phyloP scores from a whole-genome alignment of 208 protist genomes.

The Strigomonas oncopelti region DNA sequence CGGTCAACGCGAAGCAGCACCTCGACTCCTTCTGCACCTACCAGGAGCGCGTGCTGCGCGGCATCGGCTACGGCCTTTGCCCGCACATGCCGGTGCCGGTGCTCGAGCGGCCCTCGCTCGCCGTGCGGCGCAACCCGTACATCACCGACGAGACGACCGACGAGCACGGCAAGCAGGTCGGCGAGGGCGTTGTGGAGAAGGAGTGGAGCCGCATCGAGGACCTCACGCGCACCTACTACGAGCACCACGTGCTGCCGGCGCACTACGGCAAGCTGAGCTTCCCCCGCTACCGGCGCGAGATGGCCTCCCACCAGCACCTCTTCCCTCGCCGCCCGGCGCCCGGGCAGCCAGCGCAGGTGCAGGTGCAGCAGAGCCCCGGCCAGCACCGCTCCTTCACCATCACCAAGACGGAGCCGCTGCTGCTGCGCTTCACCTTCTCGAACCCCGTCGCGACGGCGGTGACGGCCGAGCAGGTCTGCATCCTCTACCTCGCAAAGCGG shows the following conservation, averaged over 20 bases:
- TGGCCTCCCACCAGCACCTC: neutral
- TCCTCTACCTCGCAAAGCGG: conserved; percentile 54
- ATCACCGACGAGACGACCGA: conserved; percentile 44
- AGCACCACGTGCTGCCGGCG: conserved; percentile 13
- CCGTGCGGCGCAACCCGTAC: conserved; percentile 52
- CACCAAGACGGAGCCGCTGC: conserved; percentile 54
- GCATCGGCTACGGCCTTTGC: conserved; percentile 50
- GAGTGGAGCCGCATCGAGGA: conserved; percentile 79
- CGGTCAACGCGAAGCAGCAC: conserved; percentile 22
- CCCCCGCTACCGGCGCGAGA: conserved; percentile 15
- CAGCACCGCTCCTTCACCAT: conserved; percentile 33
- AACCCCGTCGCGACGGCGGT: conserved; percentile 61
- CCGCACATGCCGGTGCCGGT: conserved; percentile 73
- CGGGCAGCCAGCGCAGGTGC: too few species aligned
- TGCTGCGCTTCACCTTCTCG: conserved; percentile 51
- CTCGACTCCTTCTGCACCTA: conserved; percentile 52
- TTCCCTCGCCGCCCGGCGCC: conserved; percentile 1
- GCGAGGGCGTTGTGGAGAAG: conserved; percentile 34
- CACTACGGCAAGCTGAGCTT: conserved; percentile 18
- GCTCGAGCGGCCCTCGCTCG: conserved; percentile 46
- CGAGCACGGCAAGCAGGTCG: conserved; percentile 24
- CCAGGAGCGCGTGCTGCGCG: conserved; percentile 40
- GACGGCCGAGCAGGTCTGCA: conserved; percentile 38
- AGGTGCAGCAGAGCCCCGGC: neutral
- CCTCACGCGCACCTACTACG: conserved; percentile 19